phyloP scores from a whole-genome alignment of 73 alveolate genomes.

The Paramecium sexaurelia region DNA sequence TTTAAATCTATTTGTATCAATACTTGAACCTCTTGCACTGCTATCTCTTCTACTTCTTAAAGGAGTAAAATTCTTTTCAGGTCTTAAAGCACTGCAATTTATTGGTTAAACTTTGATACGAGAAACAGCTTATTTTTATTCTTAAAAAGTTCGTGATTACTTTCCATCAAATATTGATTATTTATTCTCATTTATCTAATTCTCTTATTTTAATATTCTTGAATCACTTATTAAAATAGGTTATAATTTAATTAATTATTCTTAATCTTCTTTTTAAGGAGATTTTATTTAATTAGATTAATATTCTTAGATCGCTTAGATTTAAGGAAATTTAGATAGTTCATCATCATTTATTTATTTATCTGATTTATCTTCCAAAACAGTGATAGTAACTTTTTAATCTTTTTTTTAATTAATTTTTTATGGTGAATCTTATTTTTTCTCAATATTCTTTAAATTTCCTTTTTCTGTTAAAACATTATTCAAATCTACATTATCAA shows the following conservation, averaged over 20 bases:
- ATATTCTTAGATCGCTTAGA: not conserved
- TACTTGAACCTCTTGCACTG: not conserved
- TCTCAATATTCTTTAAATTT: not conserved
- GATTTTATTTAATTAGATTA: not conserved
- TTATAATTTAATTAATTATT: not conserved
- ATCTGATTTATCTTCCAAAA: not conserved
- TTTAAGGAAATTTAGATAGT: not conserved
- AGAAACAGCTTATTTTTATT: not conserved
- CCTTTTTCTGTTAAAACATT: not conserved
- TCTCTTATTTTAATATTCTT: not conserved
- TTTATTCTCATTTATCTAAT: not conserved
- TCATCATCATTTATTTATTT: not conserved
- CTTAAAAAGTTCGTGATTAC: not conserved
- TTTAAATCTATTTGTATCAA: not conserved
- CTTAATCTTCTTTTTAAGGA: not conserved
- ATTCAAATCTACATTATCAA: not conserved
- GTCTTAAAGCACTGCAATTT: not conserved
- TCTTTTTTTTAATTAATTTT: not conserved
- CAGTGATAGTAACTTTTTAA: not conserved
- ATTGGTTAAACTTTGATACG: not conserved
- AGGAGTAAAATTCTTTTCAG: not conserved
- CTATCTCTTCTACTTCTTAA: not conserved
- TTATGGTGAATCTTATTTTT: not conserved
- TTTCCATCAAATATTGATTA: not conserved
- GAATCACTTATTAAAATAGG: not conserved